Conservation (phyloP, 345 rosid genomes). For the Rhizophora apiculata region DNA sequence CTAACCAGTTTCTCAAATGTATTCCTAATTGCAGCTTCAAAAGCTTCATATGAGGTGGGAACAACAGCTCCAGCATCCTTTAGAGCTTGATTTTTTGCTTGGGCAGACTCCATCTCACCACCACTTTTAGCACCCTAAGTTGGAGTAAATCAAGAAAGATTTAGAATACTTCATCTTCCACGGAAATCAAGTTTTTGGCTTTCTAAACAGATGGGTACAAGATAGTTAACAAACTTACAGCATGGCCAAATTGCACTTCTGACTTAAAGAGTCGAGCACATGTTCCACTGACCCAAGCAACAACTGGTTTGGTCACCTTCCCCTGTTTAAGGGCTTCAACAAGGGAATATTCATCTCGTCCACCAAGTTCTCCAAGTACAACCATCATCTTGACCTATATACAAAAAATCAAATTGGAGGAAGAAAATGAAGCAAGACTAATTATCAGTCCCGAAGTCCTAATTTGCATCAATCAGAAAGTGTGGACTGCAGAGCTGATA, state of each 20-base stretch:
- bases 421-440: neutral
- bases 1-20: constrained; percentile 87
- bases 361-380: constrained; percentile 98
- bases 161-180: neutral
- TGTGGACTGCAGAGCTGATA: too few species aligned
- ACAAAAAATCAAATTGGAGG: constrained; percentile 10
- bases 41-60: constrained; percentile 86
- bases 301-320: constrained; percentile 91
- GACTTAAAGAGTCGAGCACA: constrained; percentile 96
- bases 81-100: constrained; percentile 95
- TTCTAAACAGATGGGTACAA: constrained; percentile 2
- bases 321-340: constrained; percentile 97
- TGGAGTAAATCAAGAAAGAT: constrained; percentile 17
- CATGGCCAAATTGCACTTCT: constrained; percentile 98
- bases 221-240: constrained; percentile 55
- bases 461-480: too few species aligned
- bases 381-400: constrained; percentile 84
- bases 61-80: constrained; percentile 85
- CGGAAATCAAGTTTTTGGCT: neutral
- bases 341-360: constrained; percentile 91
- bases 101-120: constrained; percentile 98
- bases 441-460: too few species aligned
- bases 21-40: constrained; percentile 72
- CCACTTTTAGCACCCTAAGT: constrained; percentile 97
- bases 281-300: constrained; percentile 99